A percentile compares a stretch with the other conserved stretches of the same genome.
These are phyloP conservation scores for Magnolia officinalis DNA, from an alignment of 164 flowering plant genomes.

Conservation along the genomic window DNA sequence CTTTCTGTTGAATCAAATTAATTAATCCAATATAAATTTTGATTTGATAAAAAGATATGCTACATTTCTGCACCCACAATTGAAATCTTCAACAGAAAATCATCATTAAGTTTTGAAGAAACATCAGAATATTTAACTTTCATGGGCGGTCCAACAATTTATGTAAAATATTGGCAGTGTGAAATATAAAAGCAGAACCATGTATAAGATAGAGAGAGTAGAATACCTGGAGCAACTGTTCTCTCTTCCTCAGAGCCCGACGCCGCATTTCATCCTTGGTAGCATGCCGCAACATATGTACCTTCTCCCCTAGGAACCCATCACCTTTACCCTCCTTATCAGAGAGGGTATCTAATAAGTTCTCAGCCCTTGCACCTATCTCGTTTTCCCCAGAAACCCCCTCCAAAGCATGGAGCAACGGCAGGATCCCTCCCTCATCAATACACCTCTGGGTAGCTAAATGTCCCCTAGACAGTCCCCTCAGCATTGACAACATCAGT, in stretches of 20 bases:
- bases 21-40: too few relatives aligned
- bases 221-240: slow-evolving; percentile 82
- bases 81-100: too few relatives aligned
- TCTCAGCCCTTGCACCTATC: slow-evolving; percentile 98
- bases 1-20: too few relatives aligned
- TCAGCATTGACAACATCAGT: slow-evolving; percentile 85
- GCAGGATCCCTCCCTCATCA: slow-evolving; percentile 76
- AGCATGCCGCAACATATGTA: slow-evolving; percentile 75
- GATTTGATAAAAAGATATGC: too few relatives aligned
- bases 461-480: slow-evolving; percentile 96
- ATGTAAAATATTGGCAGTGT: too few relatives aligned
- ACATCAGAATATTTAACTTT: too few relatives aligned
- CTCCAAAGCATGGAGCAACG: slow-evolving; percentile 94
- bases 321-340: slow-evolving; percentile 83
- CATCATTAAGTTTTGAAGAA: too few relatives aligned
- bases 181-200: not conserved
- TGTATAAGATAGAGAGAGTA: not conserved
- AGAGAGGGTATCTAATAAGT: slow-evolving; percentile 82
- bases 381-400: slow-evolving; percentile 95
- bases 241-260: slow-evolving; percentile 73
- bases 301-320: slow-evolving; percentile 77
- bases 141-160: too few relatives aligned
- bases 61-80: too few relatives aligned
- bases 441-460: slow-evolving; percentile 77
- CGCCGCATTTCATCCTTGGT: slow-evolving; percentile 95